A percentile compares a stretch with the other conserved stretches of the same genome.
Evolutionary conservation across 371 early-diverging fungal genomes (phyloP).

Genomic region (Fennellomyces sp.): DNA sequence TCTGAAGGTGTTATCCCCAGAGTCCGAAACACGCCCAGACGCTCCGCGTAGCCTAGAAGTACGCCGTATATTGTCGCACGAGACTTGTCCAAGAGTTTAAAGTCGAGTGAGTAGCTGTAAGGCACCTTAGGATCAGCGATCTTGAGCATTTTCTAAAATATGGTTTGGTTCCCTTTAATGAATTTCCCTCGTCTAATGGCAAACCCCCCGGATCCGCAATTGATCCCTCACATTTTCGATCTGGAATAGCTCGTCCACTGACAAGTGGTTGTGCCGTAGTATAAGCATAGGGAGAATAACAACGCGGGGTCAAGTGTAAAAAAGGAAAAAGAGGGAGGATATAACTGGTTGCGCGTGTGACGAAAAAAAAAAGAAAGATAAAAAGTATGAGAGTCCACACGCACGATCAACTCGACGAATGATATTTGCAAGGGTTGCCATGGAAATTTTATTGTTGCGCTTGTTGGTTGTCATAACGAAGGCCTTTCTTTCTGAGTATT

Average conservation of each 20-base stretch:
- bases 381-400: conserved; percentile 13
- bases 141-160: conserved; percentile 37
- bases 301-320: conserved; percentile 57
- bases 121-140: conserved; percentile 27
- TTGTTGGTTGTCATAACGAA: conserved; percentile 31
- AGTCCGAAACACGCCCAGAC: conserved; percentile 57
- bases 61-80: conserved; percentile 72
- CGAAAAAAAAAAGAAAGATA: conserved; percentile 58
- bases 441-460: conserved; percentile 4
- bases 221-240: conserved; percentile 9
- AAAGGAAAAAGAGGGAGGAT: conserved; percentile 78
- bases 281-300: conserved; percentile 4
- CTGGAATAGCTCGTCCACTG: conserved; percentile 12
- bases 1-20: conserved; percentile 64
- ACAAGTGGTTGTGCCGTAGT: conserved; percentile 13
- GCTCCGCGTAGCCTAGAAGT: conserved; percentile 68
- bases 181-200: conserved; percentile 2
- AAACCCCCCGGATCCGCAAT: background rate
- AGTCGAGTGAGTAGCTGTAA: conserved; percentile 45
- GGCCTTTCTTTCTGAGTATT: conserved; percentile 45
- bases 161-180: conserved; percentile 54
- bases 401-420: too few species aligned
- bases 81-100: conserved; percentile 70
- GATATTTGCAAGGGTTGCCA: background rate
- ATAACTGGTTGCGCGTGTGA: conserved; percentile 70